Percentiles rank a stretch among this genome's conserved stretches.
These are phyloP conservation scores for Arthrobotrys iridis DNA, from an alignment of 2,329 filamentous ascomycete genomes.

Conservation along the genomic window DNA sequence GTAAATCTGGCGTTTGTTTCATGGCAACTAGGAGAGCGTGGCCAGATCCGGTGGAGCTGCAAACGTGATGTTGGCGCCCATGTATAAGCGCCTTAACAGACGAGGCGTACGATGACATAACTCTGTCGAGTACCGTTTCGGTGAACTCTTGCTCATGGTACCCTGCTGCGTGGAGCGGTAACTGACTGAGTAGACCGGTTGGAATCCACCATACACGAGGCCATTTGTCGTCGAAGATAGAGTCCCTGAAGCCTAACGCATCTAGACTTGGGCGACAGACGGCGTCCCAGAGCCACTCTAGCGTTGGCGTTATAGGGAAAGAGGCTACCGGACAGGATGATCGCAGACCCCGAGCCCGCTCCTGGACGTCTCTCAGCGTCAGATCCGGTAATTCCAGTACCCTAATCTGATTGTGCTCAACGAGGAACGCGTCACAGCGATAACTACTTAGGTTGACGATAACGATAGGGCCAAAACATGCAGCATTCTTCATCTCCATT, in stretches of 20 bases:
- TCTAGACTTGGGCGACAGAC: constrained; percentile 58
- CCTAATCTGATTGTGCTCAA: constrained; percentile 5
- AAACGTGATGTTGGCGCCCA: constrained; percentile 46
- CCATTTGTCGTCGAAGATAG: constrained; percentile 18
- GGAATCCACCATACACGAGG: constrained; percentile 61
- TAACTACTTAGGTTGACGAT: constrained; percentile 45
- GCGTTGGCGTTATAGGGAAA: too few relatives aligned
- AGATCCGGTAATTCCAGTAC: constrained; percentile 19
- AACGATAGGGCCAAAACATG: constrained; percentile 9
- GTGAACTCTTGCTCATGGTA: constrained; percentile 55
- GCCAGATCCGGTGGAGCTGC: not conserved
- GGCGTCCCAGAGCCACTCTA: constrained; percentile 60
- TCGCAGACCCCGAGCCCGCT: not conserved
- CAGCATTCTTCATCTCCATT: constrained; percentile 7
- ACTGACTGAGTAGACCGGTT: constrained; percentile 58
- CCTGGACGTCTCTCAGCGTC: constrained; percentile 1
- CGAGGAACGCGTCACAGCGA: constrained; percentile 10
- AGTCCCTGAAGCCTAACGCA: constrained; percentile 51
- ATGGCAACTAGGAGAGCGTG: constrained; percentile 60
- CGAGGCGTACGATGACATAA: constrained; percentile 62
- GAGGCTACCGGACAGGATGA: too few relatives aligned
- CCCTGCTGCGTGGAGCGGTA: constrained; percentile 61
- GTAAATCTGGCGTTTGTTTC: constrained; percentile 56
- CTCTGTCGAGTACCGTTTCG: constrained; percentile 60
- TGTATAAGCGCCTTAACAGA: constrained; percentile 60